Base-by-base conservation (phyloP, 306 rosid species). In the Fragaria nilgerrensis region DNA sequence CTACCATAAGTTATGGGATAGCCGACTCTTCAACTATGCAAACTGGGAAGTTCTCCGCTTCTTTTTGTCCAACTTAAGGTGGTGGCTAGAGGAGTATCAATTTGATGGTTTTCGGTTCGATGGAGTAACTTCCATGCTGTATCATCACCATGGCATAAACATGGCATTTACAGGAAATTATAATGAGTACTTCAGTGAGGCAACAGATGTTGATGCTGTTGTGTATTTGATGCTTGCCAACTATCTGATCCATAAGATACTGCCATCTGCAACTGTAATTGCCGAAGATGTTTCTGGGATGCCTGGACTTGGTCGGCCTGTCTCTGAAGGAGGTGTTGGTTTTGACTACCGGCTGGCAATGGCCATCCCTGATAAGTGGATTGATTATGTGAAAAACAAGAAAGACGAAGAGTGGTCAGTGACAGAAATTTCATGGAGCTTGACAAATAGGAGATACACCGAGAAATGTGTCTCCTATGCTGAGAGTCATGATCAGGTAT, bases 1-100 rank as follows among this genome's bases (percentile, higher is more conserved):
- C 71, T 87, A 94, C 76, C 98, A 94, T 82, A 89, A 94, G 84
- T 79, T 87, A 66, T 94, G 98, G 98, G 98, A 94, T 82, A 94
- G 98, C 81, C 88, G 89, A 82, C 93, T 94, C 65, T 94, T 94
- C 76, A 92, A 94, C 80, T 94, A 94, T 88, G 90, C 93, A 41
- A 94, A 94, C 80, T 94, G 98, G 98, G 98, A 94, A 88, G 98
- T 94, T 75, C 94, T 94, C 75, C 98, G 98, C 79, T 92, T 94
- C 78, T 92, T 94, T 83, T 82, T 94, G 68, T 94, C 98, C 71
- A 94, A 92, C 89, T 72, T 92, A 81, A 86, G 94, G 66, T 94
- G 98, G 97, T 94, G 98, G 98, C 82, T 94, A 74, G 96, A 94
- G 78, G 97, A 94, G 87, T 94, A 70, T 84, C 85, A 86, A 55